Evolutionary conservation across 768 basidiomycete genomes (phyloP).

Genomic region (Astraeus odoratus): DNA sequence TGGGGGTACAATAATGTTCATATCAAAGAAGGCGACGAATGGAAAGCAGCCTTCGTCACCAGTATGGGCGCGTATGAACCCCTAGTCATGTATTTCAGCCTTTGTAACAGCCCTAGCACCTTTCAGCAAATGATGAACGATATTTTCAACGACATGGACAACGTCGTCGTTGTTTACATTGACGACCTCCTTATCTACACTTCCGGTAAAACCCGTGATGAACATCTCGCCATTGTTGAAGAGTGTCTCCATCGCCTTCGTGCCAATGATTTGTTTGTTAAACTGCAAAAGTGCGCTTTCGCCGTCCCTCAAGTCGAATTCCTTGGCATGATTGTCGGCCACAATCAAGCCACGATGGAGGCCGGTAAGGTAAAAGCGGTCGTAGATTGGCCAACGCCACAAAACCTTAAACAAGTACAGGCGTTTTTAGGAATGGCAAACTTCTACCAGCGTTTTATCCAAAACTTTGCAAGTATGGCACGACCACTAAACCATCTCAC

Average conservation of each 20-base stretch:
- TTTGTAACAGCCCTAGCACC: too few species aligned
- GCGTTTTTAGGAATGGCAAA: background rate
- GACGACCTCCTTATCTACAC: background rate
- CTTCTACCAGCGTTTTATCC: background rate
- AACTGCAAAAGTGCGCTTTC: background rate
- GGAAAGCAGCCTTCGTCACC: background rate
- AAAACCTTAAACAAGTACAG: background rate
- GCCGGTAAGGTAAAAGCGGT: background rate
- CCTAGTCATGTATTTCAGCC: background rate
- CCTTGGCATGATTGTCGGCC: background rate
- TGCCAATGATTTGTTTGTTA: background rate
- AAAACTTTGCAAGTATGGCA: background rate
- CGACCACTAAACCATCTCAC: background rate
- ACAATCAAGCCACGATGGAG: background rate
- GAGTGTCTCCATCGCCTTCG: background rate
- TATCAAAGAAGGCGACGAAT: too few species aligned
- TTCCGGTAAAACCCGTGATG: background rate
- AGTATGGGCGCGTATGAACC: background rate
- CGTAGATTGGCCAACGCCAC: background rate
- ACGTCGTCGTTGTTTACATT: background rate
- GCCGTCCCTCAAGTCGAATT: background rate
- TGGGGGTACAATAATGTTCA: too few species aligned
- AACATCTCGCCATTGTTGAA: background rate
- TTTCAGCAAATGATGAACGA: too few species aligned
- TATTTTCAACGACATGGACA: too few species aligned